Conservation (phyloP, 805 yeast genomes). For the Wickerhamomyces queroliae region DNA sequence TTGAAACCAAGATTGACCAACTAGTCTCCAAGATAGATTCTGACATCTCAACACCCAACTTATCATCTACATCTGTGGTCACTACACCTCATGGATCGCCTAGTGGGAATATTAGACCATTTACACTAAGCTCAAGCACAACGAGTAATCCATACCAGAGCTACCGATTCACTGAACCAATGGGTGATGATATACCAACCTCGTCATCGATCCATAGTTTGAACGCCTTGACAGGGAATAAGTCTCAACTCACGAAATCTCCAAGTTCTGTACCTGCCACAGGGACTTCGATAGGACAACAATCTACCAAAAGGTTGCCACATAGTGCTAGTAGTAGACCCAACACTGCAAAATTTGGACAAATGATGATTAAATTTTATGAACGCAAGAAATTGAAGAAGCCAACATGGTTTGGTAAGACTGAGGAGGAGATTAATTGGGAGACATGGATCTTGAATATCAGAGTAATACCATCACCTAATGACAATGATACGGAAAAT, state of each 20-base stretch:
- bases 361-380: constrained; percentile 31
- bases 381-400: constrained; percentile 37
- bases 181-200: neutral
- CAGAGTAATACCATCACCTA: constrained; percentile 32
- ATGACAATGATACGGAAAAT: constrained; percentile 3
- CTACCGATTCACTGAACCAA: neutral
- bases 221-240: neutral
- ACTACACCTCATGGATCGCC: constrained; percentile 14
- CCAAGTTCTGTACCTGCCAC: constrained; percentile 1
- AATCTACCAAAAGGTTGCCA: constrained; percentile 10
- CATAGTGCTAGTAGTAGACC: constrained; percentile 10
- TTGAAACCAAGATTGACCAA: constrained; percentile 29
- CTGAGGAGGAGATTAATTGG: constrained; percentile 50
- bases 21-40: constrained; percentile 24
- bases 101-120: constrained; percentile 10
- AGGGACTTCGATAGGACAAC: constrained; percentile 1
- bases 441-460: constrained; percentile 64
- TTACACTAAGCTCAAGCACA: constrained; percentile 11
- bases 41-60: constrained; percentile 4
- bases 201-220: constrained; percentile 12
- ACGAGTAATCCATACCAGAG: neutral
- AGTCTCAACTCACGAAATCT: neutral
- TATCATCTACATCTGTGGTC: constrained; percentile 2
- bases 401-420: constrained; percentile 47
- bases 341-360: constrained; percentile 22